Evolutionary conservation across 2,329 filamentous ascomycete species (phyloP).

Genomic region (Dothideomycetes sp.): DNA sequence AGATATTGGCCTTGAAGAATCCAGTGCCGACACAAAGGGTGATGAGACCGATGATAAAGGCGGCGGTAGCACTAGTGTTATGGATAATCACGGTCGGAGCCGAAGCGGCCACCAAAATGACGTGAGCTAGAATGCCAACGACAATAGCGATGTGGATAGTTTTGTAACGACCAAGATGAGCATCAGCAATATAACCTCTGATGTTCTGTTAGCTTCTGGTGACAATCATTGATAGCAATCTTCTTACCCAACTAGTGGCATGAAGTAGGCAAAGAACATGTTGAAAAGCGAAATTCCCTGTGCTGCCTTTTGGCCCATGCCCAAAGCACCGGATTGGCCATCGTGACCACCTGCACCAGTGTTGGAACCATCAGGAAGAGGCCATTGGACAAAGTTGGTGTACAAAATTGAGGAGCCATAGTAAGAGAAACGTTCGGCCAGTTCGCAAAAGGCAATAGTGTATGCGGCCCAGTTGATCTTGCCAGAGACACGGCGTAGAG

Average conservation of each 20-base stretch:
- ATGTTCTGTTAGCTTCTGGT: no score
- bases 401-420: conserved; percentile 45
- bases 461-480: conserved; percentile 45
- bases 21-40: conserved; percentile 36
- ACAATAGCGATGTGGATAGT: conserved; percentile 31
- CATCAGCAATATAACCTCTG: conserved; percentile 37
- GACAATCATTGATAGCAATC: no score
- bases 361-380: conserved; percentile 24
- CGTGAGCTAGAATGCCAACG: conserved; percentile 31
- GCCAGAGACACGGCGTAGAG: conserved; percentile 42
- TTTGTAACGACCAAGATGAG: conserved; percentile 32
- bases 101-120: conserved; percentile 24
- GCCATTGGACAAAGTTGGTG: conserved; percentile 22
- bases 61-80: conserved; percentile 27
- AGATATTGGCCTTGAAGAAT: conserved; percentile 67
- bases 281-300: conserved; percentile 47
- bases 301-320: conserved; percentile 45
- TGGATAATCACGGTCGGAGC: conserved; percentile 21
- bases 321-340: conserved; percentile 46
- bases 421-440: conserved; percentile 53
- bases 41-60: conserved; percentile 34
- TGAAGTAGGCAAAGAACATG: conserved; percentile 48
- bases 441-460: conserved; percentile 49
- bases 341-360: conserved; percentile 19
- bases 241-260: no score